Evolutionary conservation across 495 filamentous ascomycete genomes (phyloP), one percentile per base, ranked within the genome.

Genomic region (Lasiosphaeris hirsuta): DNA sequence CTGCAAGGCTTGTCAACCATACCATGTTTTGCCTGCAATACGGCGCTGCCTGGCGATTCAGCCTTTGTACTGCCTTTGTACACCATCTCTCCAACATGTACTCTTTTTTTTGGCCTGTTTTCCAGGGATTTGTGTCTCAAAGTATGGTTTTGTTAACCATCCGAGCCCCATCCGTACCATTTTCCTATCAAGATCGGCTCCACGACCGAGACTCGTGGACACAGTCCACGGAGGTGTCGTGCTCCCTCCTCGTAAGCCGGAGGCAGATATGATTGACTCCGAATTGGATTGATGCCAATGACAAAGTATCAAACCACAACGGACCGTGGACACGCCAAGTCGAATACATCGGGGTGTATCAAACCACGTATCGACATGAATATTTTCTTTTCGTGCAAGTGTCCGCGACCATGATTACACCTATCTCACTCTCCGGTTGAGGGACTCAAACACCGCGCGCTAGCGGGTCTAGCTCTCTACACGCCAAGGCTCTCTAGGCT

Each of bases 31-130:
- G 10, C n/a, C 15, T 33, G 8, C 5, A 1, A 18, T 47, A 6
- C 30, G 53, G 53, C 18, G 14, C 42, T 1, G 35, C 10, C 13
- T 44, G 17, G 38, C 43, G 51, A 54, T 54, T 18, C 43, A 4
- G 19, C 7, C 38, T 19, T 43, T 47, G 53, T 55, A 46, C 49
- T 38, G 53, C 10, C 33, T n/a, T 55, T 45, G 42, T 38, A 55
- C 53, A 33, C 18, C 43, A 17, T 46, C 43, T 46, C 17, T 17
- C 43, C 9, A 9, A 10, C 43, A 46, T 46, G 43, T 46, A 46
- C 43, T 37, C 49, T 17, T 41, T 23, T 40, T 7, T 40, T 18
- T 37, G 10, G 34, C 23, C 35, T 34, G 37, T 38, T n/a, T 13
- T 7, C 11, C 38, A 19, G 23, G 15, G 33, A 9, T 40, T 39